Evolutionary conservation across 2,329 filamentous ascomycete species (phyloP), one percentile per base, ranked within the genome.

Genomic region (Colletotrichum spaethianum): DNA sequence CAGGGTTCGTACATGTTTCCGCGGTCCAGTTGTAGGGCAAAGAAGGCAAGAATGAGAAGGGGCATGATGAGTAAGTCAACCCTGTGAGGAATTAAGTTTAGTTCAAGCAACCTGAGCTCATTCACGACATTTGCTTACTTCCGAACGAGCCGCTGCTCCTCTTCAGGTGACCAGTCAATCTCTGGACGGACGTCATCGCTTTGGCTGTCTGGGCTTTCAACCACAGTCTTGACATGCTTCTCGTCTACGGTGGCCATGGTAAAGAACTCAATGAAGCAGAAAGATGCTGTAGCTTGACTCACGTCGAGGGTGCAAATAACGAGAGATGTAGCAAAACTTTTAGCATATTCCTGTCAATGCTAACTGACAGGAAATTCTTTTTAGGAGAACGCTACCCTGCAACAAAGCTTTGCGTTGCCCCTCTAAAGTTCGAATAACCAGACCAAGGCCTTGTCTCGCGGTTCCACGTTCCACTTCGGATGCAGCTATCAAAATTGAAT

Each of bases 11-110:
- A 79, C 81, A 88, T 80, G 68, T 81, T 81, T 38, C 76, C 77
- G 9, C 79, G 74, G 57, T 81, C 79, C 18, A 81, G 72, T 52
- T 81, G 85, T 61, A 87, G 82, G 11, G 83, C 83, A 5, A 86
- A 83, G 31, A 87, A 83, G 1, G 83, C 84, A 0, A 87, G 76
- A 23, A 85, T 81, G 5, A 88, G 78, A 0, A 87, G 78, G 0
- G 84, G 85, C 52, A 88, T 82, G 1, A 88, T 81, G 11, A 82
- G 81, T 12, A 79, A 74, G 63, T 88, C 86, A 16, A 85, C 79
- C 75, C 85, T 88, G 63, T 23, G 42, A 33, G n/a, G 14, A 33
- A 12, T 2, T 4, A 2, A 6, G 31, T 3, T 61, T 28, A 52
- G 59, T 26, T n/a, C 20, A 16, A 44, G 28, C n/a, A 20, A 18